Conservation (phyloP, 768 basidiomycete genomes). For the Udeniomyces megalosporus region DNA sequence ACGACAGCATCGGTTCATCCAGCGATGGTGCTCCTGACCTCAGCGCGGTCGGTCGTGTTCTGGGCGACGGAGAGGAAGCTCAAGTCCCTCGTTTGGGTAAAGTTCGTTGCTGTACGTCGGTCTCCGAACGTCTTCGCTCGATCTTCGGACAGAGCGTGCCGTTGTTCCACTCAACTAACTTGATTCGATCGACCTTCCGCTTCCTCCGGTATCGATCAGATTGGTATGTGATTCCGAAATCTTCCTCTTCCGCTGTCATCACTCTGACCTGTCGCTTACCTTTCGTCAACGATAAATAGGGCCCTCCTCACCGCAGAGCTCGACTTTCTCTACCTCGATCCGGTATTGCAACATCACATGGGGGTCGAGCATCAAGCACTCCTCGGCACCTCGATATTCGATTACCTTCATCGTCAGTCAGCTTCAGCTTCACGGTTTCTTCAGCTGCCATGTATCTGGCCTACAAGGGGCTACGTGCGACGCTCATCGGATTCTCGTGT, state of each 20-base stretch:
- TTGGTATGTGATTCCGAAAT: not conserved
- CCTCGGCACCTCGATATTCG: conserved; percentile 52
- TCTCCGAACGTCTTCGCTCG: not conserved
- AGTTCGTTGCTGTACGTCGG: conserved; percentile 3
- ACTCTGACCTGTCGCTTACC: not conserved
- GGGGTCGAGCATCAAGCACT: conserved; percentile 51
- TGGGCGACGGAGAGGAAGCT: not conserved
- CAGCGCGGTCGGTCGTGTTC: not conserved
- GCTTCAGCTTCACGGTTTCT: not conserved
- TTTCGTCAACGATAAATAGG: conserved; percentile 46
- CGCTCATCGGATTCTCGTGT: not conserved
- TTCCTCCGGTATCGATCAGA: not conserved
- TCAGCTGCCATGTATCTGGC: not conserved
- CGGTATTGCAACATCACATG: conserved; percentile 56
- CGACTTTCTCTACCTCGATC: conserved; percentile 67
- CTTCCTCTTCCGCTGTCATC: not conserved
- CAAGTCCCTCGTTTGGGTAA: conserved; percentile 1
- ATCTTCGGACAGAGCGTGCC: not conserved
- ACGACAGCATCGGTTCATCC: not conserved
- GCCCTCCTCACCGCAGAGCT: conserved; percentile 58
- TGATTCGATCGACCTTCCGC: not conserved
- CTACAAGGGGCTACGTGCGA: not conserved
- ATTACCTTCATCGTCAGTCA: conserved; percentile 49
- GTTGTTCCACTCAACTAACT: not conserved
- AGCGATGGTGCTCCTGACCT: not conserved